A percentile compares a stretch with the other conserved stretches of the same genome.
Conservation (phyloP, 2,329 filamentous ascomycete species). For the Cyanodermella asteris region DNA sequence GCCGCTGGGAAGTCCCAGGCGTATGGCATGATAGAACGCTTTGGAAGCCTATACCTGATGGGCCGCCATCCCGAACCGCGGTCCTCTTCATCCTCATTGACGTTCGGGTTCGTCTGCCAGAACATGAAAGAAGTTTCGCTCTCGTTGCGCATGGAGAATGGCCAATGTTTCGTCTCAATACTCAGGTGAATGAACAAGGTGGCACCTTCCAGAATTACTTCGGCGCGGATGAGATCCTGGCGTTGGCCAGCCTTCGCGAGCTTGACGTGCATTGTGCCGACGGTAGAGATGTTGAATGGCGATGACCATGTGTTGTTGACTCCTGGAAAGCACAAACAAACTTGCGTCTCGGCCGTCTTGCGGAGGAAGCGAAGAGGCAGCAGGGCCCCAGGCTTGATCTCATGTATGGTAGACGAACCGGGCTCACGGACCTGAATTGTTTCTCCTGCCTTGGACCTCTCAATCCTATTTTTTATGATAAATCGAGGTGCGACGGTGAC, state of each 20-base stretch:
- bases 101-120: conserved; percentile 79
- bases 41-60: conserved; percentile 75
- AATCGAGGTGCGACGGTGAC: conserved; percentile 85
- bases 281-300: conserved; percentile 88
- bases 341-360: conserved; percentile 60
- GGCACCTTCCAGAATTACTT: conserved; percentile 77
- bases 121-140: conserved; percentile 94
- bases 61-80: conserved; percentile 68
- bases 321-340: conserved; percentile 81
- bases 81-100: conserved; percentile 75
- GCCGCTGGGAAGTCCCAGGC: conserved; percentile 97
- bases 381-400: conserved; percentile 54
- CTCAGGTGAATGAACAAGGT: conserved; percentile 86
- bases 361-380: conserved; percentile 80
- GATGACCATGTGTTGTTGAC: conserved; percentile 96
- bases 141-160: conserved; percentile 95
- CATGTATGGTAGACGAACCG: conserved; percentile 68
- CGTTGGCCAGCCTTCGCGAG: conserved; percentile 75
- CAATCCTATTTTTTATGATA: conserved; percentile 78
- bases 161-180: conserved; percentile 86
- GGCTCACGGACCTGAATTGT: conserved; percentile 80
- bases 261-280: conserved; percentile 84
- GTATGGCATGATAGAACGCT: conserved; percentile 96
- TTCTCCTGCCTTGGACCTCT: conserved; percentile 70
- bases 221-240: conserved; percentile 68